Percentiles rank a stretch among this genome's conserved stretches.
These are phyloP conservation scores for Pyricularia grisea DNA, from an alignment of 2,329 filamentous ascomycete species.

Conservation along the genomic window DNA sequence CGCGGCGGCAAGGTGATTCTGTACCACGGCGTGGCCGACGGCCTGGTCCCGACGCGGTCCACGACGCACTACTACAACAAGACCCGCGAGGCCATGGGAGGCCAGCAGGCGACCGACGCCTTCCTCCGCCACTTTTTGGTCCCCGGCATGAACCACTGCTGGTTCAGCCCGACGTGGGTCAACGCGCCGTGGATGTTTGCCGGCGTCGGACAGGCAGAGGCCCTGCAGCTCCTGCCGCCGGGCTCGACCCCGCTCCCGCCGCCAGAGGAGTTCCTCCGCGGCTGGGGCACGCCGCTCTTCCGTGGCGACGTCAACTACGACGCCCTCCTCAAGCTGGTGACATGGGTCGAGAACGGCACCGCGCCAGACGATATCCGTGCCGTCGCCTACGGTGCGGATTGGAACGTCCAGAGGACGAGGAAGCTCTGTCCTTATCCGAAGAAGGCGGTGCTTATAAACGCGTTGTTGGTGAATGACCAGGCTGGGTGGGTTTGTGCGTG, in stretches of 20 bases:
- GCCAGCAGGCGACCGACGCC: constrained; percentile 9
- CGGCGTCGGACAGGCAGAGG: constrained; percentile 16
- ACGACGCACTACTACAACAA: constrained; percentile 22
- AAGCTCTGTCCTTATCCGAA: constrained; percentile 26
- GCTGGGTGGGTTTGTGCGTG: background rate
- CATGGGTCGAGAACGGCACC: constrained; percentile 25
- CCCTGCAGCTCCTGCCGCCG: constrained; percentile 5
- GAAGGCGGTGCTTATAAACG: constrained; percentile 12
- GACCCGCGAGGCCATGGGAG: constrained; percentile 25
- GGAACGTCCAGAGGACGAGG: background rate
- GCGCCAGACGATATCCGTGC: constrained; percentile 12
- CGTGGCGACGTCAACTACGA: constrained; percentile 23
- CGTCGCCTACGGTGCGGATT: background rate
- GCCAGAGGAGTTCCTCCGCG: constrained; percentile 9
- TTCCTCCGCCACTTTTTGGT: constrained; percentile 42
- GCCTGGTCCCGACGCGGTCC: constrained; percentile 21
- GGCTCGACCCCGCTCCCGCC: constrained; percentile 9
- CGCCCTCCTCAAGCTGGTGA: constrained; percentile 23
- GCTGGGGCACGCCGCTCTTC: constrained; percentile 22
- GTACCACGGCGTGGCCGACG: constrained; percentile 32
- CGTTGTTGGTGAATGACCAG: background rate
- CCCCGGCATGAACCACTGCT: constrained; percentile 42
- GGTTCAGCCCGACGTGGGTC: constrained; percentile 14
- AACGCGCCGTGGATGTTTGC: constrained; percentile 25
- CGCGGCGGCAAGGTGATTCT: constrained; percentile 30